Base-by-base conservation (phyloP, 2,329 filamentous ascomycete genomes). In the Xylariaceae sp. region DNA sequence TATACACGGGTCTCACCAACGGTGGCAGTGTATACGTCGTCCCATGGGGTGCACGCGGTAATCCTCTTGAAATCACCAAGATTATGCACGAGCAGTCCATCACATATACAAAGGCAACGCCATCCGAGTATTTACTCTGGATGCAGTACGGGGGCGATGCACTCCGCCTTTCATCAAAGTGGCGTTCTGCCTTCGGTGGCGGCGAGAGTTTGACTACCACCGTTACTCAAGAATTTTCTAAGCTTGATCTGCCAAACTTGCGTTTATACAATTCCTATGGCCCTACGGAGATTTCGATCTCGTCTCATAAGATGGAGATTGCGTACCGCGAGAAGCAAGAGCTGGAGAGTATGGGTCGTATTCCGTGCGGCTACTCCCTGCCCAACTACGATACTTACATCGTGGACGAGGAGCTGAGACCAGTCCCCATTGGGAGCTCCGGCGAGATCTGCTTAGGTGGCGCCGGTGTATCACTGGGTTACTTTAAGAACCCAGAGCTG, bases 21-120 rank as follows among this genome's bases (percentile, higher is more conserved):
- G 74, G 73, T 3, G 74, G 70, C 2, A 67, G 53, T 0, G 37
- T 77, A 6, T 31, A 64, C 39, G 62, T 79, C 3, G 73, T 48
- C 6, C 31, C 45, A 7, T 48, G 67, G 1, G 64, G 70, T 1
- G 23, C 48, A 5, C 70, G 76, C 2, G 69, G 69, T 7, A 75
- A 78, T 56, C 69, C 74, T 0, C 16, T 62, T 0, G 65, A 53
- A 1, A 51, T 78, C 2, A 58, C 70, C 1, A 51, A 69, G 1
- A 31, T 75, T 6, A 75, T 79, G 31, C 11, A 26, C 0, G 14
- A 65, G 0, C 48, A 75, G 1, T 23, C 49, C 1, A 61, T 79
- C 7, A 74, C 67, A 0, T 65, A 65, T 33, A 77, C 75, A 1
- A 56, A 56, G 3, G 45, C 45, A 26, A 48, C 45, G 21, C 45